Evolutionary conservation across 345 rosid genomes (phyloP), one percentile per base, ranked within the genome.

Genomic region (Reutealis trisperma): DNA sequence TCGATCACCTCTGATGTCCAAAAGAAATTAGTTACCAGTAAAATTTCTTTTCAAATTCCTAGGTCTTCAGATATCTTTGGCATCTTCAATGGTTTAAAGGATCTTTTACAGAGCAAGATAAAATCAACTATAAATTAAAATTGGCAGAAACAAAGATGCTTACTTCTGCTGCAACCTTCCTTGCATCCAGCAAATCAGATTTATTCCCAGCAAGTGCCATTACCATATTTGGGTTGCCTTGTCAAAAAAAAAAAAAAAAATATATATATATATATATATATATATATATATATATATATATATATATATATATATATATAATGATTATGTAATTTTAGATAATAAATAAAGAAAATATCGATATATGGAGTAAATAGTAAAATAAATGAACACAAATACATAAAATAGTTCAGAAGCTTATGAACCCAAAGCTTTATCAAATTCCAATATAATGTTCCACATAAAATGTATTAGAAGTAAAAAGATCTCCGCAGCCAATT

Each of bases 121-220:
- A 2, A 41, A 11, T 13, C 11, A 60, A 47, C 21, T n/a, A 60
- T 58, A 5, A 75, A 57, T 3, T 5, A 7, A 63, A n/a, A 45
- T 14, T n/a, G 0, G 41, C 71, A 73, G 67, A 71, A 27, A 55
- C 30, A 67, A 27, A 77, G 45, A 69, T 58, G 86, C 90, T 85
- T 86, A 79, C 98, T 97, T 93, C 96, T 6, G 90, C 87, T 44
- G 87, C 78, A 72, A 92, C 92, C 84, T 94, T 92, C 85, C 85
- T 87, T 60, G 96, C 89, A 85, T 92, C 96, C 45, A 90, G 83
- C 84, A 94, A 80, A 85, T 94, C 98, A 78, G 96, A 87, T 84
- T 92, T 94, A 88, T 94, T 94, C 78, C 97, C 97, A 63, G 97
- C 97, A 82, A 94, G 90, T 21, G 96, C 96, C 94, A 91, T 88